Base-by-base conservation (phyloP, 257 asterid genomes). In the Agastache rugosa region DNA sequence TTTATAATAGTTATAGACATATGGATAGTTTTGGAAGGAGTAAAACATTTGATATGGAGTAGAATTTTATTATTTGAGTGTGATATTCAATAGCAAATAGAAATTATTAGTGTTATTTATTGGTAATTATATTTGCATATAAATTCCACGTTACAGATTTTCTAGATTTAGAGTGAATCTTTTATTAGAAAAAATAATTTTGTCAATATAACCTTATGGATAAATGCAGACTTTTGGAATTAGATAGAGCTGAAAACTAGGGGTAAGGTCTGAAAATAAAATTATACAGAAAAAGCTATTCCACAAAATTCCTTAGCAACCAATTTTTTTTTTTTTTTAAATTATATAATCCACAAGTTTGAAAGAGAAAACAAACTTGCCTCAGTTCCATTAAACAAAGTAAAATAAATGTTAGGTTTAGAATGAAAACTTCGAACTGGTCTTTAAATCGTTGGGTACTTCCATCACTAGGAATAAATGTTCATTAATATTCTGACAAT, bases 171-270 rank as follows among this genome's bases (percentile, higher is more conserved):
- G 51, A 11, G n/a, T 45, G 7, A 45, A 14, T n/a, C 1, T 47
- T 47, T 48, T 4, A 14, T n/a, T n/a, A n/a, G n/a, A 1, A 3
- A 15, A 53, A 20, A 54, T 23, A 23, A 12, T 23, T 23, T 29
- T 15, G 12, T 25, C 6, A 11, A 56, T 11, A 25, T 23, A 58
- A 25, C 39, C 17, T n/a, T 59, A 29, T 27, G 41, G 65, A 59
- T 60, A 60, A 31, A 63, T 63, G 11, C 10, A 11, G 17, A 35
- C 25, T 59, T 22, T 58, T 14, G 64, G 34, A 59, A 59, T 12
- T 59, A 8, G 27, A 27, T 27, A 63, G 34, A 63, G 48, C 11
- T 17, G 69, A 63, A 63, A 63, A 37, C 69, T 35, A 37, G 34
- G 54, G 63, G 35, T 56, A 55, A 6, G 37, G 63, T 56, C 63